phyloP scores from a whole-genome alignment of 768 basidiomycete species.

The Suillus plorans region DNA sequence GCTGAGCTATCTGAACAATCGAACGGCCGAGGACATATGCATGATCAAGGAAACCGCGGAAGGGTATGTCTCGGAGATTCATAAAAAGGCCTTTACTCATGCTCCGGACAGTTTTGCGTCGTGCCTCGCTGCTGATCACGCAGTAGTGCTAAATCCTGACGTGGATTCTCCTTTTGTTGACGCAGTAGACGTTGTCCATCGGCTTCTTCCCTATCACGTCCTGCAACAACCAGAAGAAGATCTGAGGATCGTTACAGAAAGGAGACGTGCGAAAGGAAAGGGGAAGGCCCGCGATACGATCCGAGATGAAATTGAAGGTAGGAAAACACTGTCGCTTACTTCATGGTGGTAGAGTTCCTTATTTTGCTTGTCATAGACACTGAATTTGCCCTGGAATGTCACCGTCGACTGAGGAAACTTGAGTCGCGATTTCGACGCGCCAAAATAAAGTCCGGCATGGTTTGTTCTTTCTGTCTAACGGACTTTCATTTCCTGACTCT shows the following conservation, averaged over 20 bases:
- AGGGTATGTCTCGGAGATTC: conserved; percentile 39
- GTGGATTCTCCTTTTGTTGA: conserved; percentile 68
- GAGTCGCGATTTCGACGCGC: conserved; percentile 57
- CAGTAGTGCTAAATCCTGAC: conserved; percentile 59
- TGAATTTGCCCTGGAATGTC: conserved; percentile 66
- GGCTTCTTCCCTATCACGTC: conserved; percentile 78
- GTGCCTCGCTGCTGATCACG: conserved; percentile 63
- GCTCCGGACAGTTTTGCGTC: conserved; percentile 48
- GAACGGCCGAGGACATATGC: conserved; percentile 52
- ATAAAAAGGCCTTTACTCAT: conserved; percentile 14
- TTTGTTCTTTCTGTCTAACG: conserved; percentile 28
- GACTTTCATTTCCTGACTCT: background rate
- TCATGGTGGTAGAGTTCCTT: background rate
- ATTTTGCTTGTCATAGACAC: conserved; percentile 51
- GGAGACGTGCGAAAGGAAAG: conserved; percentile 54
- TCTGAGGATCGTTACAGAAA: conserved; percentile 33
- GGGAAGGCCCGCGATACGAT: conserved; percentile 52
- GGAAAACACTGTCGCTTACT: conserved; percentile 1
- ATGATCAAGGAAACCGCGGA: conserved; percentile 45
- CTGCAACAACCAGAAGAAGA: conserved; percentile 77
- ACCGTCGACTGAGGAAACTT: conserved; percentile 54
- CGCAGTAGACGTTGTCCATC: conserved; percentile 59
- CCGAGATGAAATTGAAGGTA: conserved; percentile 54
- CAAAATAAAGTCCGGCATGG: conserved; percentile 56
- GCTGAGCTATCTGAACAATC: conserved; percentile 31